Base-by-base conservation (phyloP, 2,329 filamentous ascomycete species). In the Alternaria solani region DNA sequence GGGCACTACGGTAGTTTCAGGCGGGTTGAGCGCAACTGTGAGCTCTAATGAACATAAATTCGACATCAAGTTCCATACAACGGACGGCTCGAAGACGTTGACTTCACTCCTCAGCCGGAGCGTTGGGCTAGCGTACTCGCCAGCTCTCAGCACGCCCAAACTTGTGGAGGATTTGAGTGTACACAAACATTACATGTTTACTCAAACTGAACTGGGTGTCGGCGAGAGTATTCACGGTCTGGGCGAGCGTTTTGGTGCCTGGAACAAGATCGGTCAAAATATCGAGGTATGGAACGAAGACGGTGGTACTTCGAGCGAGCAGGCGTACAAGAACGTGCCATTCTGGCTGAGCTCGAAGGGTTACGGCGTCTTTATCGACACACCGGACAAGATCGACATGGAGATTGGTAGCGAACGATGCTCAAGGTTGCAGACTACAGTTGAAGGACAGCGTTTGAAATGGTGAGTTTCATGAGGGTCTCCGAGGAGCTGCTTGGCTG, bases 301-400 rank as follows among this genome's bases (percentile, higher is more conserved):
- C 63, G 84, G 84, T 6, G 89, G 89, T 9, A 91, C 89, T 0
- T 88, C 86, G 0, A 88, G 86, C 64, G 88, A 91, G 56, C 89
- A 91, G 73, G 88, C 88, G 1, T 91, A 91, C 78, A 91, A 91
- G 79, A 91, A 91, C 71, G 78, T 91, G 2, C 86, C 87, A 0
- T 90, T 91, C 75, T 91, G 87, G 84, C 80, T 91, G 65, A 90
- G 86, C 71, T 91, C 87, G 12, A 83, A 85, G n/a, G 91, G 91
- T 0, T 94, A 93, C 73, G 91, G 91, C 20, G 82, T 93, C 32
- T 93, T 93, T 72, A 86, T 93, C 60, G 90, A 93, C 72, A 87
- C 87, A 6, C 84, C 89, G 0, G 89, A 89, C 23, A 85, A 84
- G 46, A 87, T 93, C 6, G 90, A 91, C 57, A 81, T 93, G 9